Evolutionary conservation across 1,284 basidiomycete species (phyloP), one percentile per base, ranked within the genome.

Genomic region (Sanghuangporus sanghuang): DNA sequence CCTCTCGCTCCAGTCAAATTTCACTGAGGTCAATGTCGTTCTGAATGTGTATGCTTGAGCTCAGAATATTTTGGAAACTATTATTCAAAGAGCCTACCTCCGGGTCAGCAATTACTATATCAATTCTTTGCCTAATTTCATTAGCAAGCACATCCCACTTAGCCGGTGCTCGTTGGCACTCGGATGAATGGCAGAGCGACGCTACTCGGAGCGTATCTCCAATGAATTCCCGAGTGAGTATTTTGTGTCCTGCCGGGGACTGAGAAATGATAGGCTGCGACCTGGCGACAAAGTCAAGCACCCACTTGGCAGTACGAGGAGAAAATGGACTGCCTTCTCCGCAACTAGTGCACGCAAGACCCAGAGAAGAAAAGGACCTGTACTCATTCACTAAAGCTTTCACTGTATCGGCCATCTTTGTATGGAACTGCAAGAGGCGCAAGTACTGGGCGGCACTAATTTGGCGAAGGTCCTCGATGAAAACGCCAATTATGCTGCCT

Each of bases 371-470:
- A 4, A 7, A n/a, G 1, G 0, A 9, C 16, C 8, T 46, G 16
- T 9, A 16, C 1, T 8, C 5, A 46, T 46, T 11, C 44, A 46
- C 6, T 18, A 46, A 21, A 14, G 39, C 35, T 6, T 12, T 6
- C 11, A 63, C 55, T 2, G 12, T 48, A 16, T 23, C 35, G 23
- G 42, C 44, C 1, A n/a, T 38, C 36, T 53, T 57, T 11, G 32
- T 23, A 35, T 64, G 62, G 21, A 50, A 64, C 23, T 64, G 36
- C 1, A 54, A 14, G 6, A 64, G 62, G 9, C 54, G 50, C 49
- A 64, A 64, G 35, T 64, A 59, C 14, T 59, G 57, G 18, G 62
- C 62, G 12, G 62, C 62, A 38, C 16, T 53, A 16, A 64, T 64
- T 36, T 55, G 32, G 21, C 61, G 55, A 36, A 63, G 61, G 16